These are phyloP conservation scores for Polychaeton citri DNA, from an alignment of 2,329 filamentous ascomycete genomes.

Conservation along the genomic window DNA sequence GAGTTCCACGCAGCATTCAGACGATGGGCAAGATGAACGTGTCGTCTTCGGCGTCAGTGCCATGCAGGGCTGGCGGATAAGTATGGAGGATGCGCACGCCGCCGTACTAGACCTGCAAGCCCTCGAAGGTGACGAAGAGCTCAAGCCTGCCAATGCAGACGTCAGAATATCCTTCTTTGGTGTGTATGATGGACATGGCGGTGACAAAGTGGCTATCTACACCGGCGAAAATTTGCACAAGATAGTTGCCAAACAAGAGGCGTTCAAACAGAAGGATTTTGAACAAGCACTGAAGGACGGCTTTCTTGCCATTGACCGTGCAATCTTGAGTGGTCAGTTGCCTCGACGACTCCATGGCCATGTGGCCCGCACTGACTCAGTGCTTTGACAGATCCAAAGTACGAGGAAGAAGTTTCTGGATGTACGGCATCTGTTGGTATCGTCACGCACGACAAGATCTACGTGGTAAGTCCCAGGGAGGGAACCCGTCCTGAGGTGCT, in stretches of 20 bases:
- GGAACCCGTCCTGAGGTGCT: not conserved
- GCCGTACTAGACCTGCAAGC: slow-evolving; percentile 75
- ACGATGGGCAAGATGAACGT: slow-evolving; percentile 81
- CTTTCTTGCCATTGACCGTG: slow-evolving; percentile 88
- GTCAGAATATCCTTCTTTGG: slow-evolving; percentile 87
- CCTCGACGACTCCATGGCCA: no score
- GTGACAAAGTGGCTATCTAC: slow-evolving; percentile 90
- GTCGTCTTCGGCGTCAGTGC: slow-evolving; percentile 88
- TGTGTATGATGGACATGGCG: slow-evolving; percentile 94
- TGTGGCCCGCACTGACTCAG: slow-evolving; percentile 5
- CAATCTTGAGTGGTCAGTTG: slow-evolving; percentile 77
- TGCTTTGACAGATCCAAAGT: slow-evolving; percentile 63
- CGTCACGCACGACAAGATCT: slow-evolving; percentile 84
- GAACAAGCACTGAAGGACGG: slow-evolving; percentile 95
- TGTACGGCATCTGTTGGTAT: slow-evolving; percentile 90
- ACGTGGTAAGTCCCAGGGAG: slow-evolving; percentile 56
- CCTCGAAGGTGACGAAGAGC: slow-evolving; percentile 38
- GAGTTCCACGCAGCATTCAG: slow-evolving; percentile 65
- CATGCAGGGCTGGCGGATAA: slow-evolving; percentile 99
- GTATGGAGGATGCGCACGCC: slow-evolving; percentile 96
- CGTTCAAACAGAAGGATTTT: slow-evolving; percentile 81
- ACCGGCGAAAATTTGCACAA: slow-evolving; percentile 85
- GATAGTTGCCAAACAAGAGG: slow-evolving; percentile 88
- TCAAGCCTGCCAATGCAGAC: slow-evolving; percentile 46
- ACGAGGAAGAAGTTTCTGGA: slow-evolving; percentile 94